A percentile compares a stretch with the other conserved stretches of the same genome.
These are phyloP conservation scores for Boletus speciosus DNA, from an alignment of 768 basidiomycete species.

Conservation along the genomic window DNA sequence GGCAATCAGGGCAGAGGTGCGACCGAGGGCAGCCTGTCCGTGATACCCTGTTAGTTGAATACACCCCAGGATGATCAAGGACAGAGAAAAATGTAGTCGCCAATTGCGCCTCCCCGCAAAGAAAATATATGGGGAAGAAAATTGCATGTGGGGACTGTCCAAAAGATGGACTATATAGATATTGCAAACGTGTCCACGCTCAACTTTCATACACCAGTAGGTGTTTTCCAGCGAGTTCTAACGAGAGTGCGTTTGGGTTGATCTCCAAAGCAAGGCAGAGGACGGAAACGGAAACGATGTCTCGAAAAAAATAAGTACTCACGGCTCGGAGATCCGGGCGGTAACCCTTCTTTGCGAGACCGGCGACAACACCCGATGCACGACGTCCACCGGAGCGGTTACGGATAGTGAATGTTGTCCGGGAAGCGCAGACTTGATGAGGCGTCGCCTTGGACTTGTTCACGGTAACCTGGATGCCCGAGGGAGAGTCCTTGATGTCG, in stretches of 20 bases:
- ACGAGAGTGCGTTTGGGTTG: constrained; percentile 63
- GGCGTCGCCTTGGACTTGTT: constrained; percentile 62
- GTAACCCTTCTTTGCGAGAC: constrained; percentile 63
- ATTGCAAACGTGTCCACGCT: constrained; percentile 95
- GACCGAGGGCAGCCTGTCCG: constrained; percentile 67
- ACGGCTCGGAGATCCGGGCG: constrained; percentile 76
- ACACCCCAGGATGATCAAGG: constrained; percentile 46
- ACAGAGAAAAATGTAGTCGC: constrained; percentile 21
- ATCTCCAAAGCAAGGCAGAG: background rate
- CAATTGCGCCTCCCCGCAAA: constrained; percentile 31
- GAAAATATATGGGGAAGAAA: constrained; percentile 29
- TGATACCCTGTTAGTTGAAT: constrained; percentile 17
- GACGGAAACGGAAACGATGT: background rate
- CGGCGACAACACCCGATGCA: constrained; percentile 60
- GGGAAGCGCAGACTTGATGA: constrained; percentile 45
- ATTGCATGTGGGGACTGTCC: constrained; percentile 19
- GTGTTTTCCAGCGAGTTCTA: constrained; percentile 86
- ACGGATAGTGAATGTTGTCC: constrained; percentile 53
- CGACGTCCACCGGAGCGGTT: constrained; percentile 70
- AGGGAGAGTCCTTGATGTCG: constrained; percentile 52
- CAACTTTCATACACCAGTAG: constrained; percentile 69
- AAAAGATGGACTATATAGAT: constrained; percentile 35
- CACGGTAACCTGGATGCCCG: constrained; percentile 58
- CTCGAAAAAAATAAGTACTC: constrained; percentile 34
- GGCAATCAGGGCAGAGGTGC: constrained; percentile 67